These are phyloP conservation scores for Sugiyamaella lignohabitans DNA, from an alignment of 805 yeast species.

Conservation along the genomic window DNA sequence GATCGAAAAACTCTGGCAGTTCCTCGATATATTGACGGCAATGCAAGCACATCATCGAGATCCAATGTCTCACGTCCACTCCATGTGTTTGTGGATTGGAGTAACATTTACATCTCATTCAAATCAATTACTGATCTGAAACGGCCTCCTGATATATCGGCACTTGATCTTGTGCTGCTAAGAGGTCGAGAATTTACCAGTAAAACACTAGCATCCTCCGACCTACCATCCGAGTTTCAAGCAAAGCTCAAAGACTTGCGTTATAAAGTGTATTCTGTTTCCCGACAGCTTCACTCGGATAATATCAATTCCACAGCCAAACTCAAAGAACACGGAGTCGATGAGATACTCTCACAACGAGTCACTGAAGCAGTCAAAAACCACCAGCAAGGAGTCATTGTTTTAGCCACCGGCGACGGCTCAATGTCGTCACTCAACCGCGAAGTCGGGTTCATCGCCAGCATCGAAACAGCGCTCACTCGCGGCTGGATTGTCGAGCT, in stretches of 20 bases:
- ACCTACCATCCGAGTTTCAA: neutral
- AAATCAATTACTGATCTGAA: neutral
- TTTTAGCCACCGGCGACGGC: slow-evolving; percentile 17
- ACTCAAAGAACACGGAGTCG: slow-evolving; percentile 13
- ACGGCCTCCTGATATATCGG: neutral
- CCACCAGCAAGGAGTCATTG: slow-evolving; percentile 2
- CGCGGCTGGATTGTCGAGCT: slow-evolving; percentile 16
- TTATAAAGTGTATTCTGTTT: neutral
- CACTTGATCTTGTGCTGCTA: slow-evolving; percentile 4
- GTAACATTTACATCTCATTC: slow-evolving; percentile 9
- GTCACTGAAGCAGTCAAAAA: neutral
- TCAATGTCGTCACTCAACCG: slow-evolving; percentile 3
- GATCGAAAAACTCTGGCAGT: slow-evolving; percentile 10
- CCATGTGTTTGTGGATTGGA: slow-evolving; percentile 11
- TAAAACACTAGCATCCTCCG: slow-evolving; percentile 4
- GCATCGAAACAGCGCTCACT: slow-evolving; percentile 7
- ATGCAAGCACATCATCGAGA: neutral
- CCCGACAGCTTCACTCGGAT: neutral
- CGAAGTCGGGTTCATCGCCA: slow-evolving; percentile 6
- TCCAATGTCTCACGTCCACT: slow-evolving; percentile 1
- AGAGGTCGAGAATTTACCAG: slow-evolving; percentile 9
- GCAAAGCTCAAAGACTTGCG: neutral
- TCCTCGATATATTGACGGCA: slow-evolving; percentile 4
- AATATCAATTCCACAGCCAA: no score
- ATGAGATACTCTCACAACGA: slow-evolving; percentile 8